Percentiles rank a stretch among this genome's conserved stretches.
Evolutionary conservation across 495 filamentous ascomycete genomes (phyloP).

Genomic region (Glutinoglossum americanum): DNA sequence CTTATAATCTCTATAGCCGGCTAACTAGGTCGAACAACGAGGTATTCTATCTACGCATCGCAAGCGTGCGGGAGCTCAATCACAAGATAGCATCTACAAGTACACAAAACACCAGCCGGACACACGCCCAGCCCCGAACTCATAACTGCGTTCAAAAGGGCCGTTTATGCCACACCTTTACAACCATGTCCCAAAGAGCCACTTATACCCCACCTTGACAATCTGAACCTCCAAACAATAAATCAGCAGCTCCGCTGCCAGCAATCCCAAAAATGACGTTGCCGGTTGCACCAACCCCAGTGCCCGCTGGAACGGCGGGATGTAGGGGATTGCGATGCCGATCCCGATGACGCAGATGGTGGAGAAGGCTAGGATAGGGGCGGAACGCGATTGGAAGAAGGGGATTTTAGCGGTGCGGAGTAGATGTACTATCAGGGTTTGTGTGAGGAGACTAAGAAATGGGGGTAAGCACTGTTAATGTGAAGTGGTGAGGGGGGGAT

Average conservation of each 20-base stretch:
- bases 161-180: too few species aligned
- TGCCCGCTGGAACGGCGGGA: background rate
- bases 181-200: conserved; percentile 1
- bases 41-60: too few species aligned
- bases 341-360: background rate
- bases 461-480: background rate
- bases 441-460: background rate
- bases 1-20: too few species aligned
- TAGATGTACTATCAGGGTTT: conserved; percentile 2
- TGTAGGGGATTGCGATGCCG: background rate
- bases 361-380: background rate
- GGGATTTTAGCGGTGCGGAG: conserved; percentile 2
- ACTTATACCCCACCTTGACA: conserved; percentile 1
- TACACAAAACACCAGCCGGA: too few species aligned
- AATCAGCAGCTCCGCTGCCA: background rate
- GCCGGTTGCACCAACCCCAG: background rate
- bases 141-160: too few species aligned
- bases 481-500: background rate
- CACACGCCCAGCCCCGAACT: too few species aligned
- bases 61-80: too few species aligned
- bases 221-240: conserved; percentile 3
- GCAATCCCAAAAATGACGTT: background rate
- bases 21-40: too few species aligned
- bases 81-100: too few species aligned
- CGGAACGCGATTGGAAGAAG: background rate